Evolutionary conservation across 495 filamentous ascomycete genomes (phyloP).

Genomic region (Physcia stellaris): DNA sequence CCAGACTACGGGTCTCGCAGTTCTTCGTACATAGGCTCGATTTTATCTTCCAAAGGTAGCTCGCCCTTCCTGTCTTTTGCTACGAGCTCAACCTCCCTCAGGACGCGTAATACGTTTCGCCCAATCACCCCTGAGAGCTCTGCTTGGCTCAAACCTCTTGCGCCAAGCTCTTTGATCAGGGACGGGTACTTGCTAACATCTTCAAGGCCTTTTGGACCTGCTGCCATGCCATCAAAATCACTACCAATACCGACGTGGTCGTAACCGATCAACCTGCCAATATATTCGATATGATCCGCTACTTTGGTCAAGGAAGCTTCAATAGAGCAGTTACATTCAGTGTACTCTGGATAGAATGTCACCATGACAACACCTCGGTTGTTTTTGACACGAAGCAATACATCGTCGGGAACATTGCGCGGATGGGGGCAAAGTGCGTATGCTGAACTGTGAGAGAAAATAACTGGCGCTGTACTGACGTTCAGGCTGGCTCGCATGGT

Average conservation of each 20-base stretch:
- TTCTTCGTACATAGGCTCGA: too few relatives aligned
- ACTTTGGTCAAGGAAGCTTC: constrained; percentile 68
- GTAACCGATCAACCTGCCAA: constrained; percentile 40
- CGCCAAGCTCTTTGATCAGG: constrained; percentile 59
- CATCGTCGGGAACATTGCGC: constrained; percentile 47
- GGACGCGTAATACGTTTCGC: constrained; percentile 63
- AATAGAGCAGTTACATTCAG: constrained; percentile 39
- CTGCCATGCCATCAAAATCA: constrained; percentile 47
- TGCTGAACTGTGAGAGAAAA: constrained; percentile 44
- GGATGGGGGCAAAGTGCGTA: constrained; percentile 39
- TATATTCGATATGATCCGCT: constrained; percentile 48
- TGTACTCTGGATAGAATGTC: constrained; percentile 58
- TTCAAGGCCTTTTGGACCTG: constrained; percentile 36
- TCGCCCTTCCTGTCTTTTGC: too few relatives aligned
- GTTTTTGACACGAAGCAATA: constrained; percentile 36
- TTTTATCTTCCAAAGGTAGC: too few relatives aligned
- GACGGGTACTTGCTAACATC: constrained; percentile 79
- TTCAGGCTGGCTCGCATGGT: constrained; percentile 44
- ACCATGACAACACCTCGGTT: constrained; percentile 46
- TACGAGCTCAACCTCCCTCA: constrained; percentile 53
- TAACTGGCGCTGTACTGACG: constrained; percentile 36
- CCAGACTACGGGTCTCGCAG: too few relatives aligned
- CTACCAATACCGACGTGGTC: constrained; percentile 48
- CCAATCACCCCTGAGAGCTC: constrained; percentile 57
- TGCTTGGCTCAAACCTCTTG: constrained; percentile 49